These are phyloP conservation scores for Axilococcus clingmanii DNA, from an alignment of 139 green algal species.

Conservation along the genomic window DNA sequence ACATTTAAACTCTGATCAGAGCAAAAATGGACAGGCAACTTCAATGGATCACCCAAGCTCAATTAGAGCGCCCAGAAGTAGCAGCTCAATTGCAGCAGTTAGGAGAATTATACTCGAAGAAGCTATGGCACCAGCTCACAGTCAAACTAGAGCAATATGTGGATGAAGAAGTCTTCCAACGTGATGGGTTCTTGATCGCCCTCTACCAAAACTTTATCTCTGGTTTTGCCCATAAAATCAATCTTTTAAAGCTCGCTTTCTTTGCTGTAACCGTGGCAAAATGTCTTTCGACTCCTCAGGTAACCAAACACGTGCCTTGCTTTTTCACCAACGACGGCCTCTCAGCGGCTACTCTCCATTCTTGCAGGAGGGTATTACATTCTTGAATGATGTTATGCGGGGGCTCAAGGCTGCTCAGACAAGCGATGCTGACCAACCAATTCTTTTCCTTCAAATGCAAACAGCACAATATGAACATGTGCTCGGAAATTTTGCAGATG, in stretches of 20 bases:
- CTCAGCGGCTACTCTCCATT: too few species aligned
- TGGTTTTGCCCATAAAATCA: slow-evolving; percentile 87
- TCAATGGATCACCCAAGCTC: slow-evolving; percentile 43
- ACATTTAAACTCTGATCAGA: too few species aligned
- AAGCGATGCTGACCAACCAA: slow-evolving; percentile 56
- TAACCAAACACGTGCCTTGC: too few species aligned
- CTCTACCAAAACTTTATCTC: slow-evolving; percentile 85
- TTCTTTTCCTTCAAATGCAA: slow-evolving; percentile 85
- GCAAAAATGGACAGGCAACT: slow-evolving; percentile 31
- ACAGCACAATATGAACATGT: slow-evolving; percentile 78
- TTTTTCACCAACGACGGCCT: slow-evolving; percentile 16
- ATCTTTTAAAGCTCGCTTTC: slow-evolving; percentile 85
- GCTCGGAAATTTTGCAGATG: slow-evolving; percentile 46
- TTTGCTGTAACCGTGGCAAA: slow-evolving; percentile 49
- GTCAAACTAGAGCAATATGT: slow-evolving; percentile 63
- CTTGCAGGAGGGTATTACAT: slow-evolving; percentile 37
- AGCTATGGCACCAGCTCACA: slow-evolving; percentile 97
- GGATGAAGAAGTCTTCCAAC: slow-evolving; percentile 26
- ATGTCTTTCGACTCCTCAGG: slow-evolving; percentile 17
- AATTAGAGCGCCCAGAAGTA: slow-evolving; percentile 37
- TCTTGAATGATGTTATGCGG: slow-evolving; percentile 53
- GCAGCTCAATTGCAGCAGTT: slow-evolving; percentile 44
- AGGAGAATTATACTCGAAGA: slow-evolving; percentile 69
- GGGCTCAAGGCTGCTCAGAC: slow-evolving; percentile 56
- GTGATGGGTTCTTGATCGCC: slow-evolving; percentile 26